These are phyloP conservation scores for Sordariomycetes sp. DNA, from an alignment of 2,329 filamentous ascomycete genomes.

Conservation along the genomic window DNA sequence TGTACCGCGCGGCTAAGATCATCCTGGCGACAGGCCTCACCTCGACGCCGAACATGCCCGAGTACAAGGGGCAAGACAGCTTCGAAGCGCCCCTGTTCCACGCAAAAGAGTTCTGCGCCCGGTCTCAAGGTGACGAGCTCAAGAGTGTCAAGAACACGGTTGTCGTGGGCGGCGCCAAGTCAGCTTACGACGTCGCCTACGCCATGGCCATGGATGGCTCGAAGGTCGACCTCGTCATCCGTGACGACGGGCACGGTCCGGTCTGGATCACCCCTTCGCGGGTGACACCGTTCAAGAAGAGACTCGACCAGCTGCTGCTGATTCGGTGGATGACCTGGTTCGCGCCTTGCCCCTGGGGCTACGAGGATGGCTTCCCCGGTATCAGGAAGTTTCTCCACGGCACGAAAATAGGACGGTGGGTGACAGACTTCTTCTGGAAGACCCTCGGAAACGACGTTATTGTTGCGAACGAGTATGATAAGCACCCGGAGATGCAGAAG, in stretches of 20 bases:
- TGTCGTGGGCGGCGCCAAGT: constrained; percentile 48
- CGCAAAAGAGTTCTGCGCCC: constrained; percentile 27
- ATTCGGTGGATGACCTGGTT: constrained; percentile 54
- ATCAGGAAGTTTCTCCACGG: constrained; percentile 38
- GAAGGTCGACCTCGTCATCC: constrained; percentile 41
- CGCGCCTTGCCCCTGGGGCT: constrained; percentile 55
- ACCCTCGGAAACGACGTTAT: constrained; percentile 36
- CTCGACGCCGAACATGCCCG: constrained; percentile 30
- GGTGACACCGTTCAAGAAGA: constrained; percentile 52
- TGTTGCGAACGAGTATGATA: constrained; percentile 33
- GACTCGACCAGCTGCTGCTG: constrained; percentile 45
- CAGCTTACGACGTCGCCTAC: constrained; percentile 48
- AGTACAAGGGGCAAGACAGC: constrained; percentile 21
- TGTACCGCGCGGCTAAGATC: constrained; percentile 24
- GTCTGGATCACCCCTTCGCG: constrained; percentile 44
- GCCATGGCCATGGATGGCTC: constrained; percentile 36
- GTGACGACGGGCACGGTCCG: constrained; percentile 40
- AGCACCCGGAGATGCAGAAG: constrained; percentile 26
- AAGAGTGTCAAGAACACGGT: constrained; percentile 23
- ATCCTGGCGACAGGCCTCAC: constrained; percentile 40
- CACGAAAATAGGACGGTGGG: constrained; percentile 34
- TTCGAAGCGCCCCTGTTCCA: constrained; percentile 33
- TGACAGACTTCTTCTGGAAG: constrained; percentile 40
- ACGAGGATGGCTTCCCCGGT: constrained; percentile 40
- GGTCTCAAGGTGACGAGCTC: constrained; percentile 17